Conservation (phyloP, 2,329 filamentous ascomycete genomes). For the Dothidotthia symphoricarpi region DNA sequence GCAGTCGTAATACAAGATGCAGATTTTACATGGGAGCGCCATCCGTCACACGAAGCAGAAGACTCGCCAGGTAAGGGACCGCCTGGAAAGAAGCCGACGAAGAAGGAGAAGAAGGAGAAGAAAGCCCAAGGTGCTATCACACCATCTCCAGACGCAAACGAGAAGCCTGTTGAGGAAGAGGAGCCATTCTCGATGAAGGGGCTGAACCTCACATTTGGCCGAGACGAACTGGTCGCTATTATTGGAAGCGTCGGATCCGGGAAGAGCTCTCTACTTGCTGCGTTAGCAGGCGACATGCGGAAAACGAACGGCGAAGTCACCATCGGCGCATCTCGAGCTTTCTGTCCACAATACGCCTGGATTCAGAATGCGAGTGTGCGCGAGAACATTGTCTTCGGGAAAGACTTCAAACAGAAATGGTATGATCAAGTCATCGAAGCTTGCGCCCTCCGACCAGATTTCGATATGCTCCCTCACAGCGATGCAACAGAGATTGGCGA, state of each 20-base stretch:
- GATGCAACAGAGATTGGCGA: slow-evolving; percentile 94
- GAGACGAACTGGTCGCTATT: slow-evolving; percentile 77
- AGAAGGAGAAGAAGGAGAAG: slow-evolving; percentile 50
- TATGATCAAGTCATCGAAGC: slow-evolving; percentile 81
- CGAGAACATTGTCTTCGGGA: slow-evolving; percentile 90
- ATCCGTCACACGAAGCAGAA: slow-evolving; percentile 52
- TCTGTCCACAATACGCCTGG: slow-evolving; percentile 97
- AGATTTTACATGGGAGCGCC: slow-evolving; percentile 83
- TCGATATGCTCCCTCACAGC: slow-evolving; percentile 89
- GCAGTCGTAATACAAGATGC: slow-evolving; percentile 69
- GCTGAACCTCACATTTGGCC: slow-evolving; percentile 65
- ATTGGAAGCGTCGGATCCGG: slow-evolving; percentile 88
- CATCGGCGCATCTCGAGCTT: slow-evolving; percentile 77
- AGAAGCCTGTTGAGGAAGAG: slow-evolving; percentile 43
- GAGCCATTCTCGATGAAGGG: slow-evolving; percentile 72
- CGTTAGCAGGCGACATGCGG: slow-evolving; percentile 91
- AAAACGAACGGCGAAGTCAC: slow-evolving; percentile 71
- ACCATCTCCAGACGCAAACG: slow-evolving; percentile 45
- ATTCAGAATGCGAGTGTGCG: slow-evolving; percentile 88
- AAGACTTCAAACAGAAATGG: slow-evolving; percentile 69
- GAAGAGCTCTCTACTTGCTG: slow-evolving; percentile 85
- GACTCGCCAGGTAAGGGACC: slow-evolving; percentile 34
- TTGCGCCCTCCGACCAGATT: slow-evolving; percentile 78
- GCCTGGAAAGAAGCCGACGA: slow-evolving; percentile 47
- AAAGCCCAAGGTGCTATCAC: slow-evolving; percentile 40